phyloP scores from a whole-genome alignment of 148 eudicot species.

The Euryodendron excelsum region DNA sequence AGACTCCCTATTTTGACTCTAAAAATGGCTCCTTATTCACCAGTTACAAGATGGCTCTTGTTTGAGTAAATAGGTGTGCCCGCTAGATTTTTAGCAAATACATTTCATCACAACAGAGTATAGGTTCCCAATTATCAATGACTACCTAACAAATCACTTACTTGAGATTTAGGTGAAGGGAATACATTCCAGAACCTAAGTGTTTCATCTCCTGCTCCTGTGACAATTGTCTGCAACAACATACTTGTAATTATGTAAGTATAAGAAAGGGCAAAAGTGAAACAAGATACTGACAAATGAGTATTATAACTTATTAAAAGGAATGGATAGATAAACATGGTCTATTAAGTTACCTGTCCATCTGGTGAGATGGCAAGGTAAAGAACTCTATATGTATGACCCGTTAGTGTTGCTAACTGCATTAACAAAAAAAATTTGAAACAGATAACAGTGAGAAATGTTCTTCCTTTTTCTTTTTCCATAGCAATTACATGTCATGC shows the following conservation, averaged over 20 bases:
- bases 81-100: background rate
- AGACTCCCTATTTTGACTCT: too few species aligned
- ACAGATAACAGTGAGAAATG: background rate
- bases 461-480: background rate
- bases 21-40: too few species aligned
- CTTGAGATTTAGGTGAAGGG: slow-evolving; percentile 89
- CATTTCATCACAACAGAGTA: background rate
- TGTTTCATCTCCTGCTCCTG: slow-evolving; percentile 98
- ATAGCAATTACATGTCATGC: background rate
- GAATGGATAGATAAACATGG: background rate
- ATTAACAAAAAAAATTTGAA: background rate
- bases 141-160: slow-evolving; percentile 18
- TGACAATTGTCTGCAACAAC: slow-evolving; percentile 74
- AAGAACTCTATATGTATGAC: slow-evolving; percentile 80
- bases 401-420: slow-evolving; percentile 85
- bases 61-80: too few species aligned
- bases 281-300: background rate
- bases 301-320: background rate
- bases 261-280: background rate
- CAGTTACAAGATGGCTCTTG: too few species aligned
- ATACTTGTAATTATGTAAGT: background rate
- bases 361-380: slow-evolving; percentile 90
- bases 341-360: slow-evolving; percentile 61
- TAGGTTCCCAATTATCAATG: background rate
- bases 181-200: slow-evolving; percentile 94